Evolutionary conservation across 768 basidiomycete species (phyloP), one percentile per base, ranked within the genome.

Genomic region (Myochromella boudieri): DNA sequence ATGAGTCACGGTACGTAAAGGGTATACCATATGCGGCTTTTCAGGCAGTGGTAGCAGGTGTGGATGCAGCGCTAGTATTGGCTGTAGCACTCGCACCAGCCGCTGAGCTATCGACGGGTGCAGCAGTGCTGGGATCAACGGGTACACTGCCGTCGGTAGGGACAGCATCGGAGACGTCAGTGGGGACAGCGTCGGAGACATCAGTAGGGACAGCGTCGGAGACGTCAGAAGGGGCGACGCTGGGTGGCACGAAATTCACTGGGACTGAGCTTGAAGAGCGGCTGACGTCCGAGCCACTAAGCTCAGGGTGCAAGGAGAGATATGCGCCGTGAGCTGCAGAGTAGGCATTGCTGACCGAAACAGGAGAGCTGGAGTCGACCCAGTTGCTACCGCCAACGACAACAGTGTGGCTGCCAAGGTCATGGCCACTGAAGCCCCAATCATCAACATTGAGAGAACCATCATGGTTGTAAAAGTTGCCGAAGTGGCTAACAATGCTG

Each of bases 361-460:
- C 39, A 34, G 59, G 62, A 24, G 62, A 62, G 3, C 49, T 42
- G 21, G 42, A 26, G 48, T 60, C 53, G 44, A 61, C 54, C 65
- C 65, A 67, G 60, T 65, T 66, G 50, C 44, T 48, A 14, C 61
- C 59, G 21, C 44, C 37, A 39, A 53, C 56, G 24, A 62, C 52
- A 39, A 64, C 56, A 47, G 57, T 57, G 52, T 59, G 49, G 39
- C 42, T 52, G 15, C 68, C 69, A 28, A 65, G 31, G 37, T 67
- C 61, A 9, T 28, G 28, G 21, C 68, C 69, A n/a, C 34, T 49
- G 59, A 71, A 69, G 17, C 68, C 68, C 27, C 62, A 59, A 47
- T 68, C 60, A 43, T 57, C 47, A 50, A 24, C 56, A 53, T 49
- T 65, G 48, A 70, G 40, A 22, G 59, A 58, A 8, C 65, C 64